Evolutionary conservation across 2,329 filamentous ascomycete species (phyloP).

Genomic region (Coniochaeta hoffmannii): DNA sequence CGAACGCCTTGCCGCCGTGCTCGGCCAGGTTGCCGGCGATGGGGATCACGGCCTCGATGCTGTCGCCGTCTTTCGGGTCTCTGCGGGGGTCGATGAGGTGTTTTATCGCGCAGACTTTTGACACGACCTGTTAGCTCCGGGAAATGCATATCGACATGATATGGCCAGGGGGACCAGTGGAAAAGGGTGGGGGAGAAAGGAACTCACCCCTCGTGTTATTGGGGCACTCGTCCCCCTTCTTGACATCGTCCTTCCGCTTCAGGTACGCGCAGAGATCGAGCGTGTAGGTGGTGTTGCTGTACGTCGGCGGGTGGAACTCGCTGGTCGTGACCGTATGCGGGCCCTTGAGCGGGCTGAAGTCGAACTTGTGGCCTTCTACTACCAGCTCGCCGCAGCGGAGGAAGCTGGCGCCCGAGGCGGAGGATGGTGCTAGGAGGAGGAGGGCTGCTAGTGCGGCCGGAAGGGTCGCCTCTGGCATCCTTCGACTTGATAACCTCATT

Average conservation of each 20-base stretch:
- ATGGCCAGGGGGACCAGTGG: too few relatives aligned
- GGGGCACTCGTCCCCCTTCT: constrained; percentile 55
- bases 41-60: constrained; percentile 53
- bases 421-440: constrained; percentile 13
- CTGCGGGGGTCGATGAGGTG: constrained; percentile 38
- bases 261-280: constrained; percentile 68
- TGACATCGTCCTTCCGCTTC: constrained; percentile 49
- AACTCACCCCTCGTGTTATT: constrained; percentile 58
- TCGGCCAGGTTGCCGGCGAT: constrained; percentile 66
- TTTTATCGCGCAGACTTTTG: constrained; percentile 69
- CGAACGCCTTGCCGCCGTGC: constrained; percentile 50
- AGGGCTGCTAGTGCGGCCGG: background rate
- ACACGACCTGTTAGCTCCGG: constrained; percentile 1
- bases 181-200: background rate
- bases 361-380: constrained; percentile 52
- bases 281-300: constrained; percentile 73
- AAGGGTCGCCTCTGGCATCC: background rate
- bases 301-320: constrained; percentile 41
- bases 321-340: constrained; percentile 61
- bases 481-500: background rate
- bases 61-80: constrained; percentile 36
- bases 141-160: background rate
- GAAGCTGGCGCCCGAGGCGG: constrained; percentile 33
- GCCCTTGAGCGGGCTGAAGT: constrained; percentile 56
- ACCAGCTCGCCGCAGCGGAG: constrained; percentile 57